Evolutionary conservation across 805 yeast genomes (phyloP).

Genomic region (Cyberlindnera suaveolens): DNA sequence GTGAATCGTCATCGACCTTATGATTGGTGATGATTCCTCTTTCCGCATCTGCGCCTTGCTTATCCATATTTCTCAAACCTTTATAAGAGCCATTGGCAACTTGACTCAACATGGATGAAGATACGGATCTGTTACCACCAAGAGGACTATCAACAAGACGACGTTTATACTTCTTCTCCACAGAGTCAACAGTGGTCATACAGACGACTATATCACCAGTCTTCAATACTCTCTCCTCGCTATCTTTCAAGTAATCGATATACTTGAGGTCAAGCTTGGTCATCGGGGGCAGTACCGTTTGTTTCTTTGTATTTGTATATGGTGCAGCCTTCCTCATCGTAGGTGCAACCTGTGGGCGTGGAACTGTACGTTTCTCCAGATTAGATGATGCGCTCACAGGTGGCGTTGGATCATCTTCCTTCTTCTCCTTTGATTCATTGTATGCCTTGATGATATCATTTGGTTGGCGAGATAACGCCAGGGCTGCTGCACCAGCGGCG

Average conservation of each 20-base stretch:
- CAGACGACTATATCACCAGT: slow-evolving; percentile 48
- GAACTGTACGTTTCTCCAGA: slow-evolving; percentile 2
- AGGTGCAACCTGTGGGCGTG: slow-evolving; percentile 9
- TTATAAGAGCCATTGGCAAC: slow-evolving; percentile 39
- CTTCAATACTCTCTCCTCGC: slow-evolving; percentile 55
- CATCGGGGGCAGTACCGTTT: slow-evolving; percentile 37
- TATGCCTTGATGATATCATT: slow-evolving; percentile 21
- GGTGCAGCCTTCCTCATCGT: neutral
- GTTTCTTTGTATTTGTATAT: slow-evolving; percentile 5
- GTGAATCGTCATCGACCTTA: slow-evolving; percentile 12
- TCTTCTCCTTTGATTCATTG: slow-evolving; percentile 10
- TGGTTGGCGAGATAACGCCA: slow-evolving; percentile 24
- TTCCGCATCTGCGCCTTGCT: slow-evolving; percentile 24
- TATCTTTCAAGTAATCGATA: slow-evolving; percentile 44
- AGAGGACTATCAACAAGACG: slow-evolving; percentile 54
- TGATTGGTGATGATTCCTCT: slow-evolving; percentile 23
- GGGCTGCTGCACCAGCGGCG: slow-evolving; percentile 18
- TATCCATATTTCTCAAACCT: slow-evolving; percentile 32
- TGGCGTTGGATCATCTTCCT: slow-evolving; percentile 2
- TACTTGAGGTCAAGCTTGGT: slow-evolving; percentile 53
- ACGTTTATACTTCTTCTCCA: slow-evolving; percentile 56
- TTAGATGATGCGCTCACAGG: slow-evolving; percentile 6
- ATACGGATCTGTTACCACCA: slow-evolving; percentile 32
- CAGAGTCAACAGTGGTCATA: slow-evolving; percentile 36
- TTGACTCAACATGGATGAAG: slow-evolving; percentile 33